Percentiles rank a stretch among this genome's conserved stretches.
phyloP scores from a whole-genome alignment of 2,329 filamentous ascomycete species.

The Cadophora gregata region DNA sequence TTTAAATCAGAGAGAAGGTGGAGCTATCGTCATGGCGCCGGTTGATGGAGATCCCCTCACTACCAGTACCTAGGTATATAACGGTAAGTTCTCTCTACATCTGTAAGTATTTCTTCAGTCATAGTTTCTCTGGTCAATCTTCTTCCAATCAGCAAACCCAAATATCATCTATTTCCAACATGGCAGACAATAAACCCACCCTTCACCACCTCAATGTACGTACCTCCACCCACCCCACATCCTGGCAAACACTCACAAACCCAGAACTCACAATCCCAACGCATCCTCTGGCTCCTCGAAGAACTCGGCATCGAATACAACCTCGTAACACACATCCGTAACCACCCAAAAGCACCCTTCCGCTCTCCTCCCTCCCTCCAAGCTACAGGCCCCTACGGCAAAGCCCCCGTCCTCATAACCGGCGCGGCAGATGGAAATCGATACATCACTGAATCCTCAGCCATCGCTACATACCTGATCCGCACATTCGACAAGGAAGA shows the following conservation, averaged over 20 bases:
- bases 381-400: slow-evolving; percentile 81
- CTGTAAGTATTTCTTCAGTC: not conserved
- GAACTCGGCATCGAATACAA: slow-evolving; percentile 77
- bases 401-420: slow-evolving; percentile 72
- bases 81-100: not conserved
- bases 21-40: slow-evolving; percentile 2
- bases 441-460: slow-evolving; percentile 41
- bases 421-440: slow-evolving; percentile 35
- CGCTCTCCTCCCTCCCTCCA: slow-evolving; percentile 73
- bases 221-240: not conserved
- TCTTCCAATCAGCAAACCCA: not conserved
- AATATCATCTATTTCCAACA: slow-evolving; percentile 5
- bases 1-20: not conserved
- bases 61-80: slow-evolving; percentile 6
- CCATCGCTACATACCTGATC: slow-evolving; percentile 45
- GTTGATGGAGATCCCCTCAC: slow-evolving; percentile 11
- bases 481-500: slow-evolving; percentile 43
- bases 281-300: slow-evolving; percentile 72
- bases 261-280: slow-evolving; percentile 69
- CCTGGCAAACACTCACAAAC: not conserved
- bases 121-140: not conserved
- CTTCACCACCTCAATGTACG: slow-evolving; percentile 41
- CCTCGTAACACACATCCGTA: slow-evolving; percentile 73
- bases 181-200: slow-evolving; percentile 35
- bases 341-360: slow-evolving; percentile 45